Conservation (phyloP, 2,329 filamentous ascomycete species). For the Nothomitra cinnamomea region DNA sequence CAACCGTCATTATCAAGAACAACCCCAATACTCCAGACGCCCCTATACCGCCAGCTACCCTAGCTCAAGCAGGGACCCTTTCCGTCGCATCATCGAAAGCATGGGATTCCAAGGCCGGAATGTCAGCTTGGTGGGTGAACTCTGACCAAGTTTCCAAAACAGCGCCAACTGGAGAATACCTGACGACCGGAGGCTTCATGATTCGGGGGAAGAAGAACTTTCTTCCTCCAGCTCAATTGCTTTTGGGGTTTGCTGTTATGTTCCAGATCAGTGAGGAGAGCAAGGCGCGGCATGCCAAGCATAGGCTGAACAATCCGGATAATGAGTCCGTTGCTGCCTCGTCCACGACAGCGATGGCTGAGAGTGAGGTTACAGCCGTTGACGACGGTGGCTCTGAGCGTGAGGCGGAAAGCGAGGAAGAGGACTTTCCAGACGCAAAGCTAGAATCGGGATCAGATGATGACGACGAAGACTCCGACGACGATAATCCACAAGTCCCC, state of each 20-base stretch:
- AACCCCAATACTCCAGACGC: constrained; percentile 58
- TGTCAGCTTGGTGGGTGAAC: constrained; percentile 92
- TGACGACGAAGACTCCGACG: constrained; percentile 5
- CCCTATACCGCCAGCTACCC: constrained; percentile 77
- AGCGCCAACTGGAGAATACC: constrained; percentile 59
- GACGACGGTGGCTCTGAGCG: constrained; percentile 8
- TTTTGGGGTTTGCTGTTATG: constrained; percentile 74
- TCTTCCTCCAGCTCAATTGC: constrained; percentile 67
- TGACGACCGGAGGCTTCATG: constrained; percentile 63
- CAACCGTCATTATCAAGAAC: constrained; percentile 83
- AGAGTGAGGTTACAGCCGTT: constrained; percentile 9
- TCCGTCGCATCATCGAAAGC: constrained; percentile 73
- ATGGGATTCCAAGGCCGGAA: constrained; percentile 92
- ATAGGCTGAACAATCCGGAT: constrained; percentile 37
- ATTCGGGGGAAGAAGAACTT: constrained; percentile 81
- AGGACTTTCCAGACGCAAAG: constrained; percentile 25
- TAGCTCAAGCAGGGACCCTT: constrained; percentile 77
- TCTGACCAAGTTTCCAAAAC: constrained; percentile 83
- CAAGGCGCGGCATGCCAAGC: constrained; percentile 61
- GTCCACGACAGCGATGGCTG: neutral
- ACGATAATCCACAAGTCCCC: neutral
- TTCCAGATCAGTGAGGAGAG: constrained; percentile 84
- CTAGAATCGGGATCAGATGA: constrained; percentile 12
- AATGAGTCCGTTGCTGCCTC: neutral
- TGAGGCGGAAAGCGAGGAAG: constrained; percentile 24